Percentiles rank a stretch among this genome's conserved stretches.
Evolutionary conservation across 1,139 yeast species (phyloP).

Genomic region (Nakaseomyces kungkrabaensis): DNA sequence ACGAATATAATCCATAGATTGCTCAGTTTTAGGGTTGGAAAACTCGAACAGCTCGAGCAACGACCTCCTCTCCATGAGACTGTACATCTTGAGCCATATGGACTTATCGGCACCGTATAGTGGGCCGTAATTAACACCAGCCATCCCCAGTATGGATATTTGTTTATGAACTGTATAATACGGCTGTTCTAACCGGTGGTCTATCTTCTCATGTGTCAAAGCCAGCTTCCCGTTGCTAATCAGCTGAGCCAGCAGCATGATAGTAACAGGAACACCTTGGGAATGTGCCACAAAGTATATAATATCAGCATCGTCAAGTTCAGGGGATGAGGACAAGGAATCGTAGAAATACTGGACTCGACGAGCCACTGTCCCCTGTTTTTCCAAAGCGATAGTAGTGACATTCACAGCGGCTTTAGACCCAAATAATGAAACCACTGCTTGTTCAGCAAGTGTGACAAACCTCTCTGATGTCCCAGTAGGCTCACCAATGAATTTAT

Average conservation of each 20-base stretch:
- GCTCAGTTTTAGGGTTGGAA: neutral
- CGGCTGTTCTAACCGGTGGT: neutral
- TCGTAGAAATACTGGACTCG: neutral
- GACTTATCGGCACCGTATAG: neutral
- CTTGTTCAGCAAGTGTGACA: neutral
- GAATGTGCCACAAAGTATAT: conserved; percentile 2
- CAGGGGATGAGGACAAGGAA: neutral
- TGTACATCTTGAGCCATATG: neutral
- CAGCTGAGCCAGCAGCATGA: conserved; percentile 1
- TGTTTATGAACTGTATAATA: neutral
- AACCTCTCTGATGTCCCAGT: neutral
- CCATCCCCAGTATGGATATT: neutral
- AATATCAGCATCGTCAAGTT: neutral
- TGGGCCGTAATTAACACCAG: neutral
- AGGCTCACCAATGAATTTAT: neutral
- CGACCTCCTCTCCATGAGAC: neutral
- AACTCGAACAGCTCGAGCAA: conserved; percentile 2
- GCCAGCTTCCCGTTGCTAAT: neutral
- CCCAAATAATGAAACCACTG: neutral
- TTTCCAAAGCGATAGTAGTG: neutral
- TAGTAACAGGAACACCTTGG: conserved; percentile 1
- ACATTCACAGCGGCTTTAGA: neutral
- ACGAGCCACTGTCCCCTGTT: neutral
- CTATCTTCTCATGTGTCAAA: neutral
- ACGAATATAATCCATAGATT: neutral